Conservation (phyloP, 2,329 filamentous ascomycete species). For the Ophiocordyceps sinensis region DNA sequence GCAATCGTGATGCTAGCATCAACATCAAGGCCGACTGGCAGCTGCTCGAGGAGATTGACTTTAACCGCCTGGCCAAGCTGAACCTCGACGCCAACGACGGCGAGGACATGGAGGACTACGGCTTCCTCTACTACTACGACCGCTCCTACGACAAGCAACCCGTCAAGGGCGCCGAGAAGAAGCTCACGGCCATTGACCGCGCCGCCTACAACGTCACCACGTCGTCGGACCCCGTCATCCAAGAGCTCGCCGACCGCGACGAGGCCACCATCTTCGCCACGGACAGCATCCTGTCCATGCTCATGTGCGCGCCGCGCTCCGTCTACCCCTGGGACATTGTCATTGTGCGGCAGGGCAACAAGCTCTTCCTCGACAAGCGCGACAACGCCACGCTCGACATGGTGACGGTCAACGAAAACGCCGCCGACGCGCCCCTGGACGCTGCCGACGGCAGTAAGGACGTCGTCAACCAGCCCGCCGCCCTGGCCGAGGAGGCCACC, state of each 20-base stretch:
- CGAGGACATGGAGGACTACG: conserved; percentile 89
- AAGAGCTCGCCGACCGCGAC: conserved; percentile 89
- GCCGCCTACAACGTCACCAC: conserved; percentile 98
- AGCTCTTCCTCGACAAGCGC: conserved; percentile 98
- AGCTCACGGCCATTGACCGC: conserved; percentile 77
- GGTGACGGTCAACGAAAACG: conserved; percentile 98
- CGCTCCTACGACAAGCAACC: conserved; percentile 86
- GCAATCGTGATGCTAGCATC: conserved; percentile 90
- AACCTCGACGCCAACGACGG: conserved; percentile 91
- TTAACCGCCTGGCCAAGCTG: conserved; percentile 85
- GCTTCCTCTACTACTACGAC: conserved; percentile 98
- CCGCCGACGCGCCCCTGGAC: conserved; percentile 85
- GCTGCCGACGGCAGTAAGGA: conserved; percentile 87
- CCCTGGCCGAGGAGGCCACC: conserved; percentile 90
- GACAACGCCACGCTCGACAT: conserved; percentile 90
- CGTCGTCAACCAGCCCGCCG: conserved; percentile 80
- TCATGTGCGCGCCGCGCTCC: conserved; percentile 94
- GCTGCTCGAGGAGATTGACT: conserved; percentile 96
- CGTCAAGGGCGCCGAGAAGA: conserved; percentile 77
- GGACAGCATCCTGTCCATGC: conserved; percentile 94
- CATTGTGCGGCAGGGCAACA: conserved; percentile 82
- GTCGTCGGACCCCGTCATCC: conserved; percentile 88
- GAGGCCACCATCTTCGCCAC: conserved; percentile 96
- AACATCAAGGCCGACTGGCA: conserved; percentile 94
- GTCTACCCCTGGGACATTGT: conserved; percentile 98